phyloP scores from a whole-genome alignment of 2,329 filamentous ascomycete genomes.

The Colletotrichum somersetense region DNA sequence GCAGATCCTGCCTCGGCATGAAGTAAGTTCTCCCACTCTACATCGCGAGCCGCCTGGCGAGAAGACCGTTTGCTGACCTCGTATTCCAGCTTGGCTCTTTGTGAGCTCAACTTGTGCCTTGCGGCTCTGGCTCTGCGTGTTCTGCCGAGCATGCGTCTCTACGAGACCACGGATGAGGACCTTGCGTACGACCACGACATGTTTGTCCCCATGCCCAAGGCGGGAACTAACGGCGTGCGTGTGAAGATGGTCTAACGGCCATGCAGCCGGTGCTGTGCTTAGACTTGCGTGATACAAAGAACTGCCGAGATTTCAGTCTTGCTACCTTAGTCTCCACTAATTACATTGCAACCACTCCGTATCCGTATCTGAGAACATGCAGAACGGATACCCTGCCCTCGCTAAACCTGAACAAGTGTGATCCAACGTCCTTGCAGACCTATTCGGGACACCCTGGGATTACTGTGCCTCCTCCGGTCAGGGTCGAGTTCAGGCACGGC shows the following conservation, averaged over 20 bases:
- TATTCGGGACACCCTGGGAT: background rate
- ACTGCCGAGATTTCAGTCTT: background rate
- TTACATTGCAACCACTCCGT: background rate
- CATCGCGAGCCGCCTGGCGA: background rate
- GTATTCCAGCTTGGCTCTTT: constrained; percentile 43
- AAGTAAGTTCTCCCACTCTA: constrained; percentile 45
- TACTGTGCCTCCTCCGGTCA: background rate
- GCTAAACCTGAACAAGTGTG: background rate
- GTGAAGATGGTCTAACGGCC: constrained; percentile 19
- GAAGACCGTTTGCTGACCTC: constrained; percentile 26
- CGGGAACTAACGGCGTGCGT: constrained; percentile 33
- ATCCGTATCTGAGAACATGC: background rate
- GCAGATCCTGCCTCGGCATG: constrained; percentile 57
- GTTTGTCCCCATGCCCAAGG: constrained; percentile 44
- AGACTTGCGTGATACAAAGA: background rate
- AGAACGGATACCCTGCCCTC: background rate
- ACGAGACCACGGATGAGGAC: constrained; percentile 48
- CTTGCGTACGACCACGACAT: constrained; percentile 48
- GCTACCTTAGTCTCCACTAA: background rate
- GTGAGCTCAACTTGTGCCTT: constrained; percentile 45
- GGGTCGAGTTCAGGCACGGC: background rate
- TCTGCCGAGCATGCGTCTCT: constrained; percentile 46
- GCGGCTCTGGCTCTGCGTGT: constrained; percentile 44
- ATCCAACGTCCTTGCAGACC: background rate
- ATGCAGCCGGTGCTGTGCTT: too few relatives aligned